Conservation (phyloP, 2,329 filamentous ascomycete species). For the Pseudogymnoascus sp. region DNA sequence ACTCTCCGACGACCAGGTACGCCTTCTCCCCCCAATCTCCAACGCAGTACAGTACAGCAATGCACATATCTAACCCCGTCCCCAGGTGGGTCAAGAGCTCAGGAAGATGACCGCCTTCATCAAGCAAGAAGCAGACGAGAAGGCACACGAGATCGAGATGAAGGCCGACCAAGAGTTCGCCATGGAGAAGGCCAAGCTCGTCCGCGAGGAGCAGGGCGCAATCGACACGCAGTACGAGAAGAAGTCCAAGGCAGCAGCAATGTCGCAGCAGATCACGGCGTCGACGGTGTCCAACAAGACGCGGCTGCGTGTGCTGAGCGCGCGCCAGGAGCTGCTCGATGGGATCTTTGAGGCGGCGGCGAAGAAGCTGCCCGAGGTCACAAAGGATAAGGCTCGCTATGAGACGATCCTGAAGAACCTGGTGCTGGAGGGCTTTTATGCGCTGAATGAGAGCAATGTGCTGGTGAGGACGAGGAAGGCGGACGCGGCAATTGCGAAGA, state of each 20-base stretch:
- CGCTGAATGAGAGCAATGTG: constrained; percentile 72
- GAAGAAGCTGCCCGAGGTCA: constrained; percentile 58
- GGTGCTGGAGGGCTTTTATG: constrained; percentile 83
- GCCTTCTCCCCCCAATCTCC: constrained; percentile 10
- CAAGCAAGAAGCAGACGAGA: constrained; percentile 94
- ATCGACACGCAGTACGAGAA: constrained; percentile 94
- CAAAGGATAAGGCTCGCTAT: constrained; percentile 67
- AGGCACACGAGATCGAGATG: constrained; percentile 93
- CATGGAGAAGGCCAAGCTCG: constrained; percentile 98
- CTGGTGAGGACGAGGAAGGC: constrained; percentile 67
- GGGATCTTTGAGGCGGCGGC: constrained; percentile 75
- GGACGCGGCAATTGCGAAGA: constrained; percentile 67
- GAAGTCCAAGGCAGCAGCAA: constrained; percentile 97
- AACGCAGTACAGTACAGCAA: constrained; percentile 9
- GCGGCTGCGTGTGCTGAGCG: constrained; percentile 75
- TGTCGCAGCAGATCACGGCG: constrained; percentile 97
- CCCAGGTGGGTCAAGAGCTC: constrained; percentile 90
- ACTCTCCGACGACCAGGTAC: constrained; percentile 94
- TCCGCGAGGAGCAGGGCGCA: constrained; percentile 84
- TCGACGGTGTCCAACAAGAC: constrained; percentile 96
- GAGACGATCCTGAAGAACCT: constrained; percentile 67
- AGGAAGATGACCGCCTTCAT: constrained; percentile 99
- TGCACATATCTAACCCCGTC: background rate
- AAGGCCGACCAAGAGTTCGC: constrained; percentile 99
- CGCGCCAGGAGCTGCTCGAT: constrained; percentile 86